Conservation (phyloP, 1,139 yeast genomes). For the Meyerozyma carpophila region DNA sequence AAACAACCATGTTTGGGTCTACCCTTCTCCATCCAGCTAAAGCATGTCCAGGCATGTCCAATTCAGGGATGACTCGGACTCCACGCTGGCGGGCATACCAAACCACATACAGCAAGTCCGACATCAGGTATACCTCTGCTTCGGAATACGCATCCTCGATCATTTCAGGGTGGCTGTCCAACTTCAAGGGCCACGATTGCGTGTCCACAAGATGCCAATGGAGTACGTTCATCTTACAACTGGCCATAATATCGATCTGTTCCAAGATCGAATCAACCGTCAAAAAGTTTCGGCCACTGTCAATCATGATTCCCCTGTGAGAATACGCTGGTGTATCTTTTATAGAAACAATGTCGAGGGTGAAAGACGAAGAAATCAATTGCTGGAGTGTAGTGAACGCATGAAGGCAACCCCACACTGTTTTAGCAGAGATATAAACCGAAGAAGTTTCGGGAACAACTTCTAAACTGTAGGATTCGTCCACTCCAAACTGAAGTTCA, state of each 20-base stretch:
- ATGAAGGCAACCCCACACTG: slow-evolving; percentile 44
- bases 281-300: slow-evolving; percentile 39
- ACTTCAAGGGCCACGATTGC: slow-evolving; percentile 43
- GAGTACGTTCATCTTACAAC: slow-evolving; percentile 36
- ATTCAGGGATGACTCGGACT: slow-evolving; percentile 41
- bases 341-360: slow-evolving; percentile 16
- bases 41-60: slow-evolving; percentile 47
- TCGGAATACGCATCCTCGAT: slow-evolving; percentile 37
- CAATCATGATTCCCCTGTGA: slow-evolving; percentile 43
- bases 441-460: slow-evolving; percentile 6
- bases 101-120: slow-evolving; percentile 27
- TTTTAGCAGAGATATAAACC: slow-evolving; percentile 25
- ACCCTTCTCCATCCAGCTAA: slow-evolving; percentile 40
- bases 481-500: slow-evolving; percentile 34
- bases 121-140: slow-evolving; percentile 27
- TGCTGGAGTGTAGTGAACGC: slow-evolving; percentile 43
- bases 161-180: slow-evolving; percentile 36
- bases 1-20: slow-evolving; percentile 29
- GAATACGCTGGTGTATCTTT: slow-evolving; percentile 34
- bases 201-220: slow-evolving; percentile 46
- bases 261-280: slow-evolving; percentile 23
- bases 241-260: slow-evolving; percentile 40
- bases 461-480: slow-evolving; percentile 32
- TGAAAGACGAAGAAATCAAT: slow-evolving; percentile 9
- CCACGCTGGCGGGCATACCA: slow-evolving; percentile 35